Base-by-base conservation (phyloP, 2,329 filamentous ascomycete species). In the Ceratocystis diversiconidia region DNA sequence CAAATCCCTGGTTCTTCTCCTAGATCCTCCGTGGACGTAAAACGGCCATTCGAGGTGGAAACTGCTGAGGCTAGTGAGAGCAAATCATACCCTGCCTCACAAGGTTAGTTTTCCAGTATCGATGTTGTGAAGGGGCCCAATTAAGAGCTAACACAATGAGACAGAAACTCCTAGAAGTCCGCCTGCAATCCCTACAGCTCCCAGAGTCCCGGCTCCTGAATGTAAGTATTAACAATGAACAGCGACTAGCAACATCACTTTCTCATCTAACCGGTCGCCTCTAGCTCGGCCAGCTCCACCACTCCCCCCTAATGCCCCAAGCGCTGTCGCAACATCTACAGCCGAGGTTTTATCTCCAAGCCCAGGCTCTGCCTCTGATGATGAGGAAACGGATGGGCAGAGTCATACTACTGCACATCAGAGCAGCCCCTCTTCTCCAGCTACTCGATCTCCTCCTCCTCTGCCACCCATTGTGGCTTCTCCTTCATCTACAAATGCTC, bases 331-430 rank as follows among this genome's bases (percentile, higher is more conserved):
- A 30, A 78, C 79, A 43, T 78, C 81, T 61, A 76, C 82, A 44
- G 76, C 80, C 44, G 77, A 78, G 55, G 72, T 82, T 17, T 79
- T 81, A 61, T 89, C 89, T 50, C 85, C 85, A 59, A 90, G 85
- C 66, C 82, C 87, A 68, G 91, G 90, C 36, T 95, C 90, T 1
- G 89, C 88, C 73, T 94, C 92, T 55, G 92, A 95, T 70, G 92
- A 96, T 73, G 92, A 96, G 74, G 77, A 91, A 71, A 90, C 88
- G 8, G 78, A 79, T 36, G 72, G 73, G 48, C 73, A 72, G 19
- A 74, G 61, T 3, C 61, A 76, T 63, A 74, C 74, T 63, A 10
- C 74, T 63, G 30, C 62, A 22, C 17, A 55, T 48, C 44, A 36
- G 25, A 59, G 46, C 10, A 74, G 75, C 36, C 74, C 75, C 64